phyloP scores from a whole-genome alignment of 108 stramenopile species.

The Fistulifera pelliculosa region DNA sequence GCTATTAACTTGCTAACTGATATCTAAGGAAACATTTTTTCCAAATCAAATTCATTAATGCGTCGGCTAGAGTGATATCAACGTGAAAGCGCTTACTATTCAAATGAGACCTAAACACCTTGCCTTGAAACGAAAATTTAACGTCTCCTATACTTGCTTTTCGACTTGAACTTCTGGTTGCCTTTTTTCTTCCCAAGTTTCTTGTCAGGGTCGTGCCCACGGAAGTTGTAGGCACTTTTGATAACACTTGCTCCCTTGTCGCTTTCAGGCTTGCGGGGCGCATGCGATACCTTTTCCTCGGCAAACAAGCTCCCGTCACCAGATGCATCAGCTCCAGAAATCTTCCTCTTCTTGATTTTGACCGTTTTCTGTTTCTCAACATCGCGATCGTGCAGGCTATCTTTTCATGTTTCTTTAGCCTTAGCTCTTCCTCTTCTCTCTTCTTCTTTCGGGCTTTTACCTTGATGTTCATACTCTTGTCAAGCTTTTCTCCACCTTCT shows the following conservation, averaged over 20 bases:
- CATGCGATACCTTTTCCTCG: conserved; percentile 56
- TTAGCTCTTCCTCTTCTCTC: conserved; percentile 20
- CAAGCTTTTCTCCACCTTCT: conserved; percentile 32
- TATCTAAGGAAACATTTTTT: too few relatives aligned
- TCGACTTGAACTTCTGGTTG: conserved; percentile 44
- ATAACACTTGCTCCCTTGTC: background rate
- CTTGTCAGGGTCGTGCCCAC: conserved; percentile 31
- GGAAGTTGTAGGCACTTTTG: conserved; percentile 21
- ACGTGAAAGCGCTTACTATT: too few relatives aligned
- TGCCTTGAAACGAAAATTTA: background rate
- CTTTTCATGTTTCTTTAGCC: conserved; percentile 11
- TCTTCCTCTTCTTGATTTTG: conserved; percentile 22
- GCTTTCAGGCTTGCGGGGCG: conserved; percentile 25
- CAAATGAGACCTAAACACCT: too few relatives aligned
- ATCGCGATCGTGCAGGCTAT: conserved; percentile 35
- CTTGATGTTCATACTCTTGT: conserved; percentile 39
- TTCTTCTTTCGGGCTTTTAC: conserved; percentile 42
- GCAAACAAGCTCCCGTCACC: conserved; percentile 73
- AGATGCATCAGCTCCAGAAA: conserved; percentile 39
- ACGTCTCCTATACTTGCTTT: conserved; percentile 38
- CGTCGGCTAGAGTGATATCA: too few relatives aligned
- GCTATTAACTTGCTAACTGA: too few relatives aligned
- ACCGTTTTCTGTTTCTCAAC: conserved; percentile 8
- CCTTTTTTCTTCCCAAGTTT: conserved; percentile 25
- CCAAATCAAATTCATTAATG: too few relatives aligned